Evolutionary conservation across 345 rosid genomes (phyloP).

Genomic region (Geranium brycei): DNA sequence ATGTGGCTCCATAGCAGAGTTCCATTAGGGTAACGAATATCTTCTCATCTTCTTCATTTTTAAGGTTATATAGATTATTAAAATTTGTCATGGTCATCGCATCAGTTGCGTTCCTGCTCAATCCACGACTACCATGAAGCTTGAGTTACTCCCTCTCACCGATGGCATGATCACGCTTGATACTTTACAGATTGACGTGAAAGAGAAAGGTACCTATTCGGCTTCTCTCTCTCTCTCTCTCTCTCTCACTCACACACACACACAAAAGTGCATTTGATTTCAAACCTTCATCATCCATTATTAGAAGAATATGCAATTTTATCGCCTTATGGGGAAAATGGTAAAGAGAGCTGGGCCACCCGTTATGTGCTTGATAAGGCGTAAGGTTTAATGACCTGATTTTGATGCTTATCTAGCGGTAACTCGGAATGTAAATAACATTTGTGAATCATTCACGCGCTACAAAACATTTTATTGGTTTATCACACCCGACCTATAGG

Average conservation of each 20-base stretch:
- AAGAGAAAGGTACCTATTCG: conserved; percentile 68
- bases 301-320: not conserved
- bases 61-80: conserved; percentile 1
- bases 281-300: not conserved
- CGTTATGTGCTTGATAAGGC: too few relatives aligned
- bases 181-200: conserved; percentile 71
- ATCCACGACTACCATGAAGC: conserved; percentile 74
- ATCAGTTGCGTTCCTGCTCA: conserved; percentile 86
- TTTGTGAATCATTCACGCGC: too few relatives aligned
- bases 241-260: not conserved
- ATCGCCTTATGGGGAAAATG: not conserved
- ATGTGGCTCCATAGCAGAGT: conserved; percentile 98
- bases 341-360: not conserved
- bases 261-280: conserved; percentile 1
- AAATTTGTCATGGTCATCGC: conserved; percentile 12
- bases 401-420: too few relatives aligned
- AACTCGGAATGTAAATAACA: too few relatives aligned
- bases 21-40: conserved; percentile 68
- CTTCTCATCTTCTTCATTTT: conserved; percentile 9
- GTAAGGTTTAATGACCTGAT: too few relatives aligned
- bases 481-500: too few relatives aligned
- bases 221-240: conserved; percentile 1
- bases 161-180: conserved; percentile 92
- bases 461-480: too few relatives aligned
- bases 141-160: conserved; percentile 92